Conservation (phyloP, 805 yeast genomes). For the Wickerhamiella dianesei region DNA sequence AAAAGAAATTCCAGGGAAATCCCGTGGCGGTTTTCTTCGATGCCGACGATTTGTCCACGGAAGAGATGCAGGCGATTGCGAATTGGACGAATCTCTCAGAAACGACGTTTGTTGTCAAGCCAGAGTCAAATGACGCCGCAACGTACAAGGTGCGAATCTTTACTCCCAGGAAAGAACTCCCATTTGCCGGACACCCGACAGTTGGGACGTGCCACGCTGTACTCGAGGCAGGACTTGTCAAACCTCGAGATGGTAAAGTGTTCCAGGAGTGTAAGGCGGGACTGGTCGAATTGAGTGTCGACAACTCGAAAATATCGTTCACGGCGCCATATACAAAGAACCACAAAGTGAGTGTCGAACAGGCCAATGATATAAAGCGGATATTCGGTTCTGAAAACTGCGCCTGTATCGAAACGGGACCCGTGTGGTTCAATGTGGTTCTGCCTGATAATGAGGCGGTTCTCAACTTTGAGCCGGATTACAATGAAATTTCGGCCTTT, state of each 20-base stretch:
- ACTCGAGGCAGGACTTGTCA: conserved; percentile 8
- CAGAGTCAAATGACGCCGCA: conserved; percentile 22
- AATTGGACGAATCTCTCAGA: conserved; percentile 52
- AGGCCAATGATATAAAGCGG: neutral
- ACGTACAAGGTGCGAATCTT: conserved; percentile 41
- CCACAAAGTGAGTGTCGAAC: conserved; percentile 1
- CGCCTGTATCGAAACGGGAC: conserved; percentile 7
- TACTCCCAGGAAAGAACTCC: conserved; percentile 35
- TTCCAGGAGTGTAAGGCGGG: conserved; percentile 14
- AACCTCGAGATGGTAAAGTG: conserved; percentile 9
- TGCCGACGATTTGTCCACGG: conserved; percentile 28
- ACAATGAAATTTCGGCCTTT: conserved; percentile 1
- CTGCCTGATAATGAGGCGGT: conserved; percentile 1
- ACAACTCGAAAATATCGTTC: conserved; percentile 25
- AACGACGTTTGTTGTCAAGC: conserved; percentile 38
- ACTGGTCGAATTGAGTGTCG: conserved; percentile 28
- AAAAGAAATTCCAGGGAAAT: conserved; percentile 33
- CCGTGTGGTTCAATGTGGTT: conserved; percentile 10
- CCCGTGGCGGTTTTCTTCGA: conserved; percentile 41
- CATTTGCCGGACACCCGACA: conserved; percentile 57
- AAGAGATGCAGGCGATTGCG: conserved; percentile 36
- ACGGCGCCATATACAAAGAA: neutral
- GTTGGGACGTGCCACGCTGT: conserved; percentile 29
- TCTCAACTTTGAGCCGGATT: conserved; percentile 5
- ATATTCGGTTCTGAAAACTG: too few species aligned